These are phyloP conservation scores for Candida gorgasii DNA, from an alignment of 805 yeast genomes.

Conservation along the genomic window DNA sequence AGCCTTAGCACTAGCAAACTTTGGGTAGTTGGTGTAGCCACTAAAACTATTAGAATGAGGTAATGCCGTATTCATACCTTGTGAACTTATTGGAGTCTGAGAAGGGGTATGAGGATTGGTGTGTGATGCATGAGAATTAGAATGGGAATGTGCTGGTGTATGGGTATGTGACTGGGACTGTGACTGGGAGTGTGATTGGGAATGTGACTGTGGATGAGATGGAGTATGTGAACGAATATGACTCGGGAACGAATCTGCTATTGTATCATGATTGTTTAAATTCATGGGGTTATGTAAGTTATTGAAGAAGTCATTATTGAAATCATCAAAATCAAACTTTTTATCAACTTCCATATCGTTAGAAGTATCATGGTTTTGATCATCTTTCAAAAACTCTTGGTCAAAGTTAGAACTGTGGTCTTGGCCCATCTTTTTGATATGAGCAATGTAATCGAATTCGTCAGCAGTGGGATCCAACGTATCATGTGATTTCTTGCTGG, in stretches of 20 bases:
- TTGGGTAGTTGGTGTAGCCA: not conserved
- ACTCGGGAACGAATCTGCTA: constrained; percentile 2
- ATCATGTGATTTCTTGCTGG: constrained; percentile 9
- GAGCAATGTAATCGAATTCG: constrained; percentile 66
- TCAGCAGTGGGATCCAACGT: constrained; percentile 47
- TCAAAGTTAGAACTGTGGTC: constrained; percentile 17
- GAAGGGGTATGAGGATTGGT: not conserved
- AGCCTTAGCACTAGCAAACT: not conserved
- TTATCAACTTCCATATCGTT: not conserved
- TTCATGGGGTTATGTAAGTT: constrained; percentile 10
- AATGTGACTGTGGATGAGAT: not conserved
- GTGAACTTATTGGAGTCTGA: too few relatives aligned
- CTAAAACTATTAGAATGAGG: constrained; percentile 3
- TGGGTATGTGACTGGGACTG: too few relatives aligned
- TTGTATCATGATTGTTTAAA: constrained; percentile 2
- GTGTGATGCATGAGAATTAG: too few relatives aligned
- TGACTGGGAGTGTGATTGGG: too few relatives aligned
- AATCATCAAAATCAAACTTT: constrained; percentile 5
- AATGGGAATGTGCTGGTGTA: too few relatives aligned
- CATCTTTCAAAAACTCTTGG: not conserved
- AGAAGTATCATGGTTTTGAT: not conserved
- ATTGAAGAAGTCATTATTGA: constrained; percentile 9
- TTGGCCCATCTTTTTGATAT: constrained; percentile 56
- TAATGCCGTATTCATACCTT: too few relatives aligned
- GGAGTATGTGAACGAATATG: not conserved